Evolutionary conservation across 306 rosid species (phyloP).

Genomic region (Medicago arabica): DNA sequence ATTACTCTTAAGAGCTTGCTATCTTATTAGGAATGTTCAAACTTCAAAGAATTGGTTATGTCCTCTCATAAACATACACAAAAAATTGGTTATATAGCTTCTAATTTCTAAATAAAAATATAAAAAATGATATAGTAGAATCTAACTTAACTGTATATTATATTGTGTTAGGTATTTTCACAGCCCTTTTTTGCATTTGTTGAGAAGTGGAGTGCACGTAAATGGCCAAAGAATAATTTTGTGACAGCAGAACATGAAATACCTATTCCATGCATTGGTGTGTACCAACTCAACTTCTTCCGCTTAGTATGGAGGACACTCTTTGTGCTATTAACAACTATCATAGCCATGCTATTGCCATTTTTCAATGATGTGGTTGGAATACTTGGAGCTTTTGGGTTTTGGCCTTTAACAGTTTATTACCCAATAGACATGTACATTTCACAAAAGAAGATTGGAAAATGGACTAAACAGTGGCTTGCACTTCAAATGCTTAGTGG

Average conservation of each 20-base stretch:
- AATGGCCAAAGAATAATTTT: constrained; percentile 57
- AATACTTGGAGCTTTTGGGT: constrained; percentile 78
- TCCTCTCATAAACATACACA: too few species aligned
- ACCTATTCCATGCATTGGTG: constrained; percentile 55
- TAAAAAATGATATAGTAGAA: too few species aligned
- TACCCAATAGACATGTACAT: constrained; percentile 82
- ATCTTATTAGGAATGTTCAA: too few species aligned
- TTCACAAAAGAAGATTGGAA: constrained; percentile 59
- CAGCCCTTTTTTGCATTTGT: constrained; percentile 81
- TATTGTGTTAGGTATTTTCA: constrained; percentile 53
- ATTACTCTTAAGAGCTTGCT: too few species aligned
- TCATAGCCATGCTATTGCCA: constrained; percentile 72
- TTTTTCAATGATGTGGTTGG: constrained; percentile 88
- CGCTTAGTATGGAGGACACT: constrained; percentile 69
- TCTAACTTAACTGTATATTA: background rate
- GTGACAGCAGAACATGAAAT: constrained; percentile 62
- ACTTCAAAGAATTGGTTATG: too few species aligned
- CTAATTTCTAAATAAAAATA: too few species aligned
- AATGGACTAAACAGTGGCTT: constrained; percentile 64
- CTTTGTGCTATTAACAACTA: constrained; percentile 64
- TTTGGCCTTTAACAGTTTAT: constrained; percentile 79
- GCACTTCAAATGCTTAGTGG: constrained; percentile 63
- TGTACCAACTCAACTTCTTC: constrained; percentile 63
- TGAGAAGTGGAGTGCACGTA: constrained; percentile 65
- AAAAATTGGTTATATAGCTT: too few species aligned